Evolutionary conservation across 495 filamentous ascomycete species (phyloP), one percentile per base, ranked within the genome.

Genomic region (Penicillium paradoxum): DNA sequence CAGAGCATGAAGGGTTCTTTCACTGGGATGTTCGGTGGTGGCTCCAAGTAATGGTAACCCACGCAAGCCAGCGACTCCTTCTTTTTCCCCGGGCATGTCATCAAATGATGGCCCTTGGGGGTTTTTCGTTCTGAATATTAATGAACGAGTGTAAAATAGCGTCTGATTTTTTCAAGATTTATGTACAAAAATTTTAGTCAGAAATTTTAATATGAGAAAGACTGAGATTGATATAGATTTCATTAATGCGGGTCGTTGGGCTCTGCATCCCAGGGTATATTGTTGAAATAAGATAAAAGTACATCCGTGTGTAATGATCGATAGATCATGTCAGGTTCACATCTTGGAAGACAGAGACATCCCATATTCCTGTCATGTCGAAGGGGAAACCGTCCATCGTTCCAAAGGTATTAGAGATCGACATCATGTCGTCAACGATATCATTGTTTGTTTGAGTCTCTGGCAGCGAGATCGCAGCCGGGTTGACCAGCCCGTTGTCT

Each of bases 1-100:
- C 87, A 89, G 73, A 86, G 78, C 60, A 95, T 88, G 86, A 86
- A 83, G 71, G 78, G 73, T 54, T 80, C 81, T 27, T 75, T 86
- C 58, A 79, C 78, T 24, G 72, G 79, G 47, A 74, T 79, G 64
- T 80, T 85, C 59, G 78, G 79, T 45, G 59, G 55, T 34, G 56
- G 55, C 34, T 66, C 66, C 42, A 64, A 71, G 59, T 43, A 73
- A 54, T 69, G 70, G 58, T 49, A 55, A 38, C 44, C 45, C 37
- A 8, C 49, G 19, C 39, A 9, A 41, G 47, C 39, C 17, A 22
- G 17, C 46, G 3, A 19, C 15, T 49, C 46, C 18, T 30, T 43
- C 25, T 47, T 25, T 49, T 51, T 8, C 45, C 43, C 57, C 52
- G 58, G 51, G 52, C 47, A 49, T 46, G 55, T 57, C 60, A 64